These are phyloP conservation scores for Coniochaeta prunicola DNA, from an alignment of 2,329 filamentous ascomycete species.

Conservation along the genomic window DNA sequence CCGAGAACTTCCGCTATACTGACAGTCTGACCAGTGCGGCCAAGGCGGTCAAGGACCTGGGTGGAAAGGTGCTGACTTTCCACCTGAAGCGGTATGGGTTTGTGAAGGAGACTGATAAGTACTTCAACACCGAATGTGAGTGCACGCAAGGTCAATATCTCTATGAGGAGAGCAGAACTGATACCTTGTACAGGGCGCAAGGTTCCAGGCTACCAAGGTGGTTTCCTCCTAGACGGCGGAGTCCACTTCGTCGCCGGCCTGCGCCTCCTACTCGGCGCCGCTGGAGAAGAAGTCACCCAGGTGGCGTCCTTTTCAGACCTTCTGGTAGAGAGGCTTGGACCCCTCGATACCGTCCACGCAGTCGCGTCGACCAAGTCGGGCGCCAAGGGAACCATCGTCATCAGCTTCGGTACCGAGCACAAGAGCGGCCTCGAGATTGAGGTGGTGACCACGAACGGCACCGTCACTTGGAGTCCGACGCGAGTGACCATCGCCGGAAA, in stretches of 20 bases:
- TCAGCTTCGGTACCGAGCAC: constrained; percentile 17
- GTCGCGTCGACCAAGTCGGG: constrained; percentile 21
- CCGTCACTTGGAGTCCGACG: constrained; percentile 10
- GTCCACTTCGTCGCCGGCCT: constrained; percentile 62
- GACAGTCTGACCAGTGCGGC: constrained; percentile 14
- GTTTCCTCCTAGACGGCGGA: constrained; percentile 68
- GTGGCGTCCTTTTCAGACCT: constrained; percentile 48
- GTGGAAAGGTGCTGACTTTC: constrained; percentile 23
- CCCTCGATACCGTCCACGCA: constrained; percentile 58
- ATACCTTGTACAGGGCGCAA: constrained; percentile 47
- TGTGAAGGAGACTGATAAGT: constrained; percentile 36
- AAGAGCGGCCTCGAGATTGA: constrained; percentile 9
- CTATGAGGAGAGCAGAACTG: constrained; percentile 22
- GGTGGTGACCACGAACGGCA: constrained; percentile 15
- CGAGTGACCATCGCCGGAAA: constrained; percentile 8
- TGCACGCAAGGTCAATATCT: not conserved
- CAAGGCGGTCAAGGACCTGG: constrained; percentile 14
- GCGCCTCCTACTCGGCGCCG: constrained; percentile 44
- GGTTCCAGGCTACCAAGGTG: constrained; percentile 63
- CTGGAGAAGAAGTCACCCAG: constrained; percentile 33
- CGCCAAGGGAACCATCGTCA: constrained; percentile 10
- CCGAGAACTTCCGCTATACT: constrained; percentile 67
- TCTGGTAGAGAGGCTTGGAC: constrained; percentile 48
- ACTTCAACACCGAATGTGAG: constrained; percentile 39
- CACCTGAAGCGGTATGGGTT: constrained; percentile 34